Conservation (phyloP, 2,329 filamentous ascomycete genomes). For the Talaromyces marneffei region DNA sequence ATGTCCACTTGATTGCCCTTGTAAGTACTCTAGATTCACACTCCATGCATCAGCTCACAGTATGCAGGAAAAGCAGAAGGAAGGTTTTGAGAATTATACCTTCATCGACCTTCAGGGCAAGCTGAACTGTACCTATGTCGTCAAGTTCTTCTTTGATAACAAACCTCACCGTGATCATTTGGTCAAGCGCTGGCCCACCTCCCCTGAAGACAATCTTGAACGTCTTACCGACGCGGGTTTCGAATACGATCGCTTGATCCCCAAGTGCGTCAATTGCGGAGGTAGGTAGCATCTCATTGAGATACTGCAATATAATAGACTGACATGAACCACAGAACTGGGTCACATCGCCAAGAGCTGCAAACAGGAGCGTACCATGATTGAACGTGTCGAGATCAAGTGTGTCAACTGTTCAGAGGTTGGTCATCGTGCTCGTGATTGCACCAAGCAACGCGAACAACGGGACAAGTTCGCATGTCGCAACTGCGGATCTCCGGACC, state of each 20-base stretch:
- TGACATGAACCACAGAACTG: conserved; percentile 30
- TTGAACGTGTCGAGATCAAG: conserved; percentile 41
- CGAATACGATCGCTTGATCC: conserved; percentile 45
- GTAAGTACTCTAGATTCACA: conserved; percentile 23
- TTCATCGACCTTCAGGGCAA: conserved; percentile 51
- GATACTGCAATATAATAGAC: background rate
- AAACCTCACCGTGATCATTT: conserved; percentile 45
- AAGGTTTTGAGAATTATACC: conserved; percentile 40
- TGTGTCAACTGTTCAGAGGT: conserved; percentile 46
- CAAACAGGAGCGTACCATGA: conserved; percentile 40
- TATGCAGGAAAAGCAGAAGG: conserved; percentile 39
- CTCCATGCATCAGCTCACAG: conserved; percentile 5
- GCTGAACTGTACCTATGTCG: conserved; percentile 45
- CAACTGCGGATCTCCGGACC: conserved; percentile 47
- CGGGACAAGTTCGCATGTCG: conserved; percentile 42
- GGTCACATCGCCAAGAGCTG: conserved; percentile 47
- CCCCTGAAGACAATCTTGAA: conserved; percentile 46
- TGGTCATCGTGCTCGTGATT: conserved; percentile 48
- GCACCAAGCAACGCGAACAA: conserved; percentile 31
- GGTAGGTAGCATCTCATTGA: conserved; percentile 27
- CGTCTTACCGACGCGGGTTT: conserved; percentile 49
- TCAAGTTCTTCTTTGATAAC: conserved; percentile 44
- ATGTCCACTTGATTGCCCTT: conserved; percentile 49
- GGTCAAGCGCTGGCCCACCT: conserved; percentile 45
- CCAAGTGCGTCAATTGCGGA: conserved; percentile 48